Conservation (phyloP, 2,329 filamentous ascomycete genomes). For the Hyphodiscus sp. region DNA sequence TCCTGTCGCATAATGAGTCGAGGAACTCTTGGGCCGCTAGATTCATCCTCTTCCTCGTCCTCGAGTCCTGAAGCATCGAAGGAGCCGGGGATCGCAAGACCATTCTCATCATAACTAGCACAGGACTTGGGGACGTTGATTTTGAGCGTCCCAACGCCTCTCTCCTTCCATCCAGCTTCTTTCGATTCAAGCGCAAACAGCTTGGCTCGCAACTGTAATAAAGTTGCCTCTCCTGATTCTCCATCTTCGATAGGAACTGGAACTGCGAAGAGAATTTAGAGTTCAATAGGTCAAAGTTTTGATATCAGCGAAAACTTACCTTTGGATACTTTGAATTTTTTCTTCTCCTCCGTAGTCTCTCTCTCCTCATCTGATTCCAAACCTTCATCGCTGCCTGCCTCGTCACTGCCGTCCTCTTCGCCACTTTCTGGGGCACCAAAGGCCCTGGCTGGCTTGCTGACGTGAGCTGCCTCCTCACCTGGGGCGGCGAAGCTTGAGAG, state of each 20-base stretch:
- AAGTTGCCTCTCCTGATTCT: conserved; percentile 73
- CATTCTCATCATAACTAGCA: conserved; percentile 48
- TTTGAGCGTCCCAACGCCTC: conserved; percentile 77
- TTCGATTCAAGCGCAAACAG: conserved; percentile 68
- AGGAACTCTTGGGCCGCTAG: conserved; percentile 38
- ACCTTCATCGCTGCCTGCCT: conserved; percentile 36
- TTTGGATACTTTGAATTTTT: conserved; percentile 59
- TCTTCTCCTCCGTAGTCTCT: conserved; percentile 51
- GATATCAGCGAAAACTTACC: conserved; percentile 42
- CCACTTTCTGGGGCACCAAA: conserved; percentile 73
- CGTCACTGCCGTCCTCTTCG: conserved; percentile 44
- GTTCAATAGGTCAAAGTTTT: neutral
- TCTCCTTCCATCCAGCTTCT: conserved; percentile 74
- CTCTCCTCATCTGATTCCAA: conserved; percentile 39
- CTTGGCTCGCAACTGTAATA: conserved; percentile 73
- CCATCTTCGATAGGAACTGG: conserved; percentile 72
- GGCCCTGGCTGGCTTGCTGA: conserved; percentile 57
- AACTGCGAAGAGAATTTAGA: neutral
- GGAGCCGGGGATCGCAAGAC: conserved; percentile 41
- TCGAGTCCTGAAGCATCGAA: conserved; percentile 51
- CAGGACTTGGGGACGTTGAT: conserved; percentile 65
- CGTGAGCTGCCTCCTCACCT: conserved; percentile 39
- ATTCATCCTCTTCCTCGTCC: conserved; percentile 30
- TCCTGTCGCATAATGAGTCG: conserved; percentile 89
- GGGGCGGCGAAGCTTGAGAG: conserved; percentile 67